Evolutionary conservation across 148 eudicot species (phyloP), one percentile per base, ranked within the genome.

Genomic region (Spergularia bocconei): DNA sequence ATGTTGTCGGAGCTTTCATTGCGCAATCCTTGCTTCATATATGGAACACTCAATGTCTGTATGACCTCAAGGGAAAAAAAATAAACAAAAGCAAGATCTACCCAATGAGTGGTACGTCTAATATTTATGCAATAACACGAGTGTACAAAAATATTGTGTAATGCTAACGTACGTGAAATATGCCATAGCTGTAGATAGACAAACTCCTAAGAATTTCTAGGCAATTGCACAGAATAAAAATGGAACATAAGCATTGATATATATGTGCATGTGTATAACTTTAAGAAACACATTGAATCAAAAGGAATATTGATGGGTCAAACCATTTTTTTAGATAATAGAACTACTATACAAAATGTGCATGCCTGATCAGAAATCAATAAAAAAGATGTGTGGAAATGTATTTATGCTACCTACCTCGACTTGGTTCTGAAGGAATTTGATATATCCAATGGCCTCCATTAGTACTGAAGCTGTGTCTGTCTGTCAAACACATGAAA

Each of bases 361-460:
- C 21, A 44, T 51, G 36, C 23, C 19, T 23, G 68, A 67, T 47
- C 78, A 73, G 52, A 55, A 72, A 64, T 17, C 81, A 73, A 85
- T 80, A 84, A 83, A 82, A 84, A 41, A 66, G 4, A 29, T 29
- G 33, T 50, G 62, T 29, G 12, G 71, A 71, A 56, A n/a, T 70
- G 73, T 63, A 58, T 21, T 33, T 88, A 29, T 1, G 36, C 4
- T 29, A 92, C 98, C 4, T 29, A 92, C 98, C 98, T 93, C 96
- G 44, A 93, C 90, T 82, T 93, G 98, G 85, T 73, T 85, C 55
- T 93, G 98, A 65, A 93, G 96, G 81, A 93, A 93, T 84, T 90
- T 93, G 87, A 93, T 93, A 23, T 93, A 93, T 63, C 98, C 98
- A 77, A 89, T 87, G 61, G 98, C 98, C 77, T 93, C 98, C 93